Evolutionary conservation across 2,329 filamentous ascomycete genomes (phyloP).

Genomic region (Alternaria postmessia): DNA sequence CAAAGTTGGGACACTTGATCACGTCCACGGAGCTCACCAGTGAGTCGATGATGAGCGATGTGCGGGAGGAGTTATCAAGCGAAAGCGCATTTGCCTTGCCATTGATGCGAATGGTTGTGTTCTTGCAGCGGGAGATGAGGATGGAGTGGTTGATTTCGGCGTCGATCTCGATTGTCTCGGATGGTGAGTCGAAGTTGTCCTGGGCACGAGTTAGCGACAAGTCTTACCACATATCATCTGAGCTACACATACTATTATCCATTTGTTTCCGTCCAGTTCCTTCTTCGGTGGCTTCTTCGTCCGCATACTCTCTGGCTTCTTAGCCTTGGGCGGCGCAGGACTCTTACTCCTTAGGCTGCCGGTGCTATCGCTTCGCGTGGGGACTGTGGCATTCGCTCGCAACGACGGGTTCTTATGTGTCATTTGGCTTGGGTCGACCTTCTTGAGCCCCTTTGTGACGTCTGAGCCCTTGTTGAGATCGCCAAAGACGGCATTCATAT

Average conservation of each 20-base stretch:
- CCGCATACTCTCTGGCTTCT: conserved; percentile 60
- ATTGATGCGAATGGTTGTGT: conserved; percentile 85
- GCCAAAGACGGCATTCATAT: conserved; percentile 87
- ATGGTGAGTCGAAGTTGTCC: conserved; percentile 87
- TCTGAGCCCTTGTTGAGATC: conserved; percentile 87
- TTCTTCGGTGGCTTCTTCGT: conserved; percentile 59
- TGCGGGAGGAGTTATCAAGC: conserved; percentile 84
- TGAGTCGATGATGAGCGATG: conserved; percentile 87
- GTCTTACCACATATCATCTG: conserved; percentile 41
- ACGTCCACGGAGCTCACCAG: conserved; percentile 92
- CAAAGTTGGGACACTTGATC: conserved; percentile 94
- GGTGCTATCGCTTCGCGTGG: conserved; percentile 64
- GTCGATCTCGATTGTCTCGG: conserved; percentile 78
- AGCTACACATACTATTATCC: conserved; percentile 69
- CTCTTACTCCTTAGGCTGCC: conserved; percentile 71
- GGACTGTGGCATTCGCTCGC: conserved; percentile 74
- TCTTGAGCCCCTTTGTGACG: conserved; percentile 88
- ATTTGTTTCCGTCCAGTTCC: conserved; percentile 76
- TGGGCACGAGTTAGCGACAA: conserved; percentile 36
- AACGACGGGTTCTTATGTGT: conserved; percentile 97
- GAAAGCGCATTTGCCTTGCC: conserved; percentile 98
- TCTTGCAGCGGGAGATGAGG: conserved; percentile 90
- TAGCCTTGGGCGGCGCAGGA: conserved; percentile 78
- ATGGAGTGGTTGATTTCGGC: conserved; percentile 87
- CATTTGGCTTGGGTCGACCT: conserved; percentile 95